A percentile compares a stretch with the other conserved stretches of the same genome.
Evolutionary conservation across 768 basidiomycete species (phyloP).

Genomic region (Clitopilus hobsonii): DNA sequence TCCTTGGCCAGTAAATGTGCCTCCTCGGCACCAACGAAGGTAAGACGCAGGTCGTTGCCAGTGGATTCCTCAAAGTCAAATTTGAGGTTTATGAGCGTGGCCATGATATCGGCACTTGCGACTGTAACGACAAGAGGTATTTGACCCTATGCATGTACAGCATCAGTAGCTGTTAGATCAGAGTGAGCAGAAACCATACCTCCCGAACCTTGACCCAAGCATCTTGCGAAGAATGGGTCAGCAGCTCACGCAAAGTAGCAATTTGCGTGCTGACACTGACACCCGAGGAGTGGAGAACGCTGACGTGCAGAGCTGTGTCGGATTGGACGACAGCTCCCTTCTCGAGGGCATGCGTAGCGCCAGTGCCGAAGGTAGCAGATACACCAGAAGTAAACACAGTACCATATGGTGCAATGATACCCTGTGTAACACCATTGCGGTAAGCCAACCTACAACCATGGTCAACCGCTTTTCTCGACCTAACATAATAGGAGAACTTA

Average conservation of each 20-base stretch:
- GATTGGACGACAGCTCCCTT: conserved; percentile 62
- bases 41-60: conserved; percentile 31
- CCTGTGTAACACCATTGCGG: conserved; percentile 67
- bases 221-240: conserved; percentile 27
- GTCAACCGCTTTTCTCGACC: too few relatives aligned
- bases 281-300: conserved; percentile 27
- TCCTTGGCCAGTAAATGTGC: conserved; percentile 59
- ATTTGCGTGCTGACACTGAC: conserved; percentile 63
- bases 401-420: conserved; percentile 55
- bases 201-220: conserved; percentile 32
- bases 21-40: conserved; percentile 59
- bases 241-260: conserved; percentile 43
- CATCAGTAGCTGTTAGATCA: conserved; percentile 19
- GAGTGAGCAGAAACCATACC: conserved; percentile 23
- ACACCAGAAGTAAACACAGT: conserved; percentile 58
- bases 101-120: conserved; percentile 73
- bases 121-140: conserved; percentile 64
- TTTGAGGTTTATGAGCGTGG: conserved; percentile 60
- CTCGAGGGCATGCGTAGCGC: conserved; percentile 54
- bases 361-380: conserved; percentile 55
- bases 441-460: conserved; percentile 56
- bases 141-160: conserved; percentile 37
- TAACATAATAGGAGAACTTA: too few relatives aligned
- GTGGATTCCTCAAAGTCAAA: conserved; percentile 37
- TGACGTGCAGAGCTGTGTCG: conserved; percentile 61